Evolutionary conservation across 2,329 filamentous ascomycete genomes (phyloP), one percentile per base, ranked within the genome.

Genomic region (Diplodia corticola): DNA sequence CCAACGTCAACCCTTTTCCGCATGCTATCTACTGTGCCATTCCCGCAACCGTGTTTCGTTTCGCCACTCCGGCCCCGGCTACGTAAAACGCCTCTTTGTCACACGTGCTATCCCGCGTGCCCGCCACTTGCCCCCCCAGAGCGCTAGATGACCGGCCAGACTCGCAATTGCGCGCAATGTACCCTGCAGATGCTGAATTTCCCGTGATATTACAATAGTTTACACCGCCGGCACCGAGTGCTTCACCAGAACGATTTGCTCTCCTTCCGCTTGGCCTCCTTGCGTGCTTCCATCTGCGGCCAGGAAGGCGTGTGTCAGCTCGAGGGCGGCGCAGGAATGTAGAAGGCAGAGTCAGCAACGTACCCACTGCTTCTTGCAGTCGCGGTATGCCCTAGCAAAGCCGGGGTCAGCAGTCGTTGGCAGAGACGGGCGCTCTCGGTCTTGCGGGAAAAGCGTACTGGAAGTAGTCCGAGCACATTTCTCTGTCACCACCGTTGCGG

Each of bases 291-390:
- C 70, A 78, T 78, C 81, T 83, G 68, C 48, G 60, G 20, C 28
- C 17, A 37, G 48, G 15, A 26, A 40, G 13, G 15, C 10, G 5
- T 9, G n/a, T 28, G 44, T 65, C 20, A 65, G 63, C 51, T 37
- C 40, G 40, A 54, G 48, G 20, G 15, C 33, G 60, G 15, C 26
- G 20, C 17, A n/a, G 37, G 50, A 35, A 54, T 20, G 17, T 5
- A n/a, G 26, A 15, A 44, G 12, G 71, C 15, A 65, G 37, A 17
- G 22, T 17, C 10, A 10, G 46, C 35, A 3, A 80, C 86, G 73
- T 84, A 97, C 93, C 93, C 93, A 97, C 82, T 89, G 86, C 80
- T 96, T 93, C 79, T 97, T 97, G 80, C 94, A 98, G 69, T 96
- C 92, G 67, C 93, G 88, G 78, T 97, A 98, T 60, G 93, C 93